Evolutionary conservation across 2,329 filamentous ascomycete species (phyloP).

Genomic region (Beauveria sp.): DNA sequence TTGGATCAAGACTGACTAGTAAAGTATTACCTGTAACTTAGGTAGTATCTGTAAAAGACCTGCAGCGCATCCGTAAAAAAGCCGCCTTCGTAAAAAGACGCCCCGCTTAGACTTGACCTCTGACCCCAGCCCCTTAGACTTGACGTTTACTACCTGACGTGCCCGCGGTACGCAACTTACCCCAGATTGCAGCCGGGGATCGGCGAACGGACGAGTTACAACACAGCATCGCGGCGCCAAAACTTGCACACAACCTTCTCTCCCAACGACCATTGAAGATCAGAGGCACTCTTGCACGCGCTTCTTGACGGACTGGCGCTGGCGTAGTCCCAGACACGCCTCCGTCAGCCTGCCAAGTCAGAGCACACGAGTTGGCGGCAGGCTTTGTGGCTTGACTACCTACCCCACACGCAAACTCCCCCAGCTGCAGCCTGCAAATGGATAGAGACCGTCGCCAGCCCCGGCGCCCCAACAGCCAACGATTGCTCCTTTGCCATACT

Average conservation of each 20-base stretch:
- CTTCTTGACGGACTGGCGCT: neutral
- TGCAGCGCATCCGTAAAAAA: no score
- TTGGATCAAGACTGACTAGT: no score
- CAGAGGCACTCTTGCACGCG: neutral
- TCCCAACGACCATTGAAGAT: neutral
- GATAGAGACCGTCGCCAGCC: constrained; percentile 3
- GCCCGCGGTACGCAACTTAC: neutral
- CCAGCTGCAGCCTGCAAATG: neutral
- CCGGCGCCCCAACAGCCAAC: constrained; percentile 4
- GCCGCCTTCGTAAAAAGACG: neutral
- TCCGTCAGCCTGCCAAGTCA: constrained; percentile 1
- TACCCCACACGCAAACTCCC: constrained; percentile 7
- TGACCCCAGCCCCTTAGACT: no score
- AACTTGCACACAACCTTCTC: neutral
- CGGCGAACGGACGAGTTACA: constrained; percentile 3
- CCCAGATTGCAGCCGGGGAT: constrained; percentile 8
- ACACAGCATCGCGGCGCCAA: neutral
- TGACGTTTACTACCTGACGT: neutral
- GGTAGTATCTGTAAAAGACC: no score
- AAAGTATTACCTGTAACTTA: no score
- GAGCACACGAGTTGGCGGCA: neutral
- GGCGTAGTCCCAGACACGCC: neutral
- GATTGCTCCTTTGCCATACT: neutral
- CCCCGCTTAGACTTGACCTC: no score
- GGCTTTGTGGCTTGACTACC: constrained; percentile 8